Conservation (phyloP, 192 early-diverging fungal species). For the Martensiomyces pterosporus region DNA sequence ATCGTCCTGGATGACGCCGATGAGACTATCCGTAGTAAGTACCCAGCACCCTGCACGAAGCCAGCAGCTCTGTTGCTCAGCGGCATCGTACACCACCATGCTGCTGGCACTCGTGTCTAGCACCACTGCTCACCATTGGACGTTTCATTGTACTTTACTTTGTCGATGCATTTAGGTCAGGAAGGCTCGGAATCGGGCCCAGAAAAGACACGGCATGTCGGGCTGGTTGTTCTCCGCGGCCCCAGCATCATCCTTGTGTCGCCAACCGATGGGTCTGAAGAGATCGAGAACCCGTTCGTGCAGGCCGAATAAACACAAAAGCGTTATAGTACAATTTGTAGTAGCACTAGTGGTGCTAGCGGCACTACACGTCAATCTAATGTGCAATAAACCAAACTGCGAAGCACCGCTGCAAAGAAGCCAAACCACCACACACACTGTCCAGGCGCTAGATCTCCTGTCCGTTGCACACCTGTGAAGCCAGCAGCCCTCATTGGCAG, state of each 20-base stretch:
- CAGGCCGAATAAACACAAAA: conserved; percentile 45
- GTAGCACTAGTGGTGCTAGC: no score
- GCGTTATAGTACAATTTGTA: no score
- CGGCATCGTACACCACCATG: no score
- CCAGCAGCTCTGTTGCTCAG: no score
- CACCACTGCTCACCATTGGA: not conserved
- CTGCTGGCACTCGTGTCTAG: no score
- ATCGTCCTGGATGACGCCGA: conserved; percentile 91
- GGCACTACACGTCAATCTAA: no score
- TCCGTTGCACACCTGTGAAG: no score
- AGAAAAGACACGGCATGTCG: conserved; percentile 63
- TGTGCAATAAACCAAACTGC: no score
- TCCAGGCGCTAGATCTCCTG: no score
- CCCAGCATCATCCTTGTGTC: conserved; percentile 87
- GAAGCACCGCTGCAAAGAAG: no score
- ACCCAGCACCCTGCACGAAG: not conserved
- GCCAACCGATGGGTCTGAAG: conserved; percentile 83
- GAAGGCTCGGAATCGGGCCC: conserved; percentile 17
- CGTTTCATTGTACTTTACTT: not conserved
- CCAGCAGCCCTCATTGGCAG: no score
- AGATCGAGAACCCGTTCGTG: conserved; percentile 89
- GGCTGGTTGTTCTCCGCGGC: conserved; percentile 85
- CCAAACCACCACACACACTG: no score
- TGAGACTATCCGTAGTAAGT: conserved; percentile 71
- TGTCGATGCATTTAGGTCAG: conserved; percentile 25